Evolutionary conservation across 495 filamentous ascomycete species (phyloP), one percentile per base, ranked within the genome.

Genomic region (Terfezia boudieri): DNA sequence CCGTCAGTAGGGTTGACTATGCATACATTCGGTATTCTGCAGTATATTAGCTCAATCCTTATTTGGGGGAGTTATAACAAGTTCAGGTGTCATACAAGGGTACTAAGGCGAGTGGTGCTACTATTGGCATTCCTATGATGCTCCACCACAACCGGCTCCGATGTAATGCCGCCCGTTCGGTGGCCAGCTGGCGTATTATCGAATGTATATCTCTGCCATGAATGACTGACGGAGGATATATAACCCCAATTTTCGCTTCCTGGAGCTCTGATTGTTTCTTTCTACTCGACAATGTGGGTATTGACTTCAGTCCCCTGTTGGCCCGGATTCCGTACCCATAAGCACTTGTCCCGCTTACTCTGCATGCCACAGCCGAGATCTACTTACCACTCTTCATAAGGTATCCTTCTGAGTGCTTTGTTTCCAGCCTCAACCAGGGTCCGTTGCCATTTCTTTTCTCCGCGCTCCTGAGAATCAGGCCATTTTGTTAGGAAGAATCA

Each of bases 311-410:
- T 0, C 85, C 89, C 77, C 62, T 65, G 51, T 32, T 32, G 26
- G 26, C 2, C 26, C 26, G 41, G 41, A 46, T 46, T 46, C 8
- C 41, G 41, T 32, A 32, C 41, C 4, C 12, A 6, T 46, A 46
- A 46, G 41, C 41, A 6, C 17, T 1, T 9, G 8, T 14, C 4
- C 41, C 41, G 17, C 41, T 8, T 46, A 20, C 17, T 46, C 8
- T 4, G 12, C 8, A 46, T 46, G 41, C 14, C 14, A 46, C 0
- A 9, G 17, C 12, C 8, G 41, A 20, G 36, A 35, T 16, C 17
- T 5, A 37, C 62, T 36, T 50, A 65, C 82, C 90, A 99, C 82
- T 99, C 90, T 69, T 95, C 84, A 66, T 82, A 94, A 2, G 89
- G 85, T 60, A 99, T 88, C 43, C 85, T 76, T 61, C 82, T 81